A percentile compares a stretch with the other conserved stretches of the same genome.
These are phyloP conservation scores for Colletotrichum gigasporum DNA, from an alignment of 2,329 filamentous ascomycete species.

Conservation along the genomic window DNA sequence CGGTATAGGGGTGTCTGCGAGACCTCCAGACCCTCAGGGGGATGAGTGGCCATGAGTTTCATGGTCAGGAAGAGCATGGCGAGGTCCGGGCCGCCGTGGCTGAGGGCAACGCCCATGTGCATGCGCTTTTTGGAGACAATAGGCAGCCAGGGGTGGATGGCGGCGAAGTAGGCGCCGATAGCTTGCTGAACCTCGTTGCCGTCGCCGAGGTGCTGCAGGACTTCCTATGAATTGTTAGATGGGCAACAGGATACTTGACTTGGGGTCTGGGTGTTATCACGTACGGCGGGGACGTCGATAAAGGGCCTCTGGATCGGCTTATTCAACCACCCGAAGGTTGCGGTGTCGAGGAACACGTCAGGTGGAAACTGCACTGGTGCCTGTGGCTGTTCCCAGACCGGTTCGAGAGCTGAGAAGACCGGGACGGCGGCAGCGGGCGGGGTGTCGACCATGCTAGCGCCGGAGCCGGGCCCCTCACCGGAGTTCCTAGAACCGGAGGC, in stretches of 20 bases:
- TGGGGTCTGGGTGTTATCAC: constrained; percentile 29
- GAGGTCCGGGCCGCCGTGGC: constrained; percentile 55
- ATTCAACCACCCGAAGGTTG: constrained; percentile 47
- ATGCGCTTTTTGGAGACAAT: constrained; percentile 57
- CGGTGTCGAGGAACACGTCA: constrained; percentile 53
- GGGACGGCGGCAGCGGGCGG: not conserved
- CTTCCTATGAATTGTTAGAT: constrained; percentile 39
- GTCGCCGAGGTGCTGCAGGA: constrained; percentile 50
- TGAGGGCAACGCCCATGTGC: constrained; percentile 49
- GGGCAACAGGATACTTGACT: not conserved
- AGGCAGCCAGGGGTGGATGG: constrained; percentile 57
- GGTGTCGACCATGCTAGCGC: not conserved
- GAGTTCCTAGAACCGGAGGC: not conserved
- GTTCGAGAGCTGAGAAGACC: not conserved
- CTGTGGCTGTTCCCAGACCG: constrained; percentile 10
- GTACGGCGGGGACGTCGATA: constrained; percentile 49
- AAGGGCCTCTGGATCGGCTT: constrained; percentile 48
- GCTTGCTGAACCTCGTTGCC: constrained; percentile 46
- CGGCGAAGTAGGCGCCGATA: constrained; percentile 52
- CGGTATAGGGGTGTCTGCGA: constrained; percentile 50
- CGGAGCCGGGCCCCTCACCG: not conserved
- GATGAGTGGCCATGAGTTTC: constrained; percentile 52
- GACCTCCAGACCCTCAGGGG: constrained; percentile 44
- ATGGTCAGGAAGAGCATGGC: constrained; percentile 58
- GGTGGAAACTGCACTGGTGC: constrained; percentile 44